phyloP scores from a whole-genome alignment of 441 rosid species.

The Lagerstroemia fauriei region DNA sequence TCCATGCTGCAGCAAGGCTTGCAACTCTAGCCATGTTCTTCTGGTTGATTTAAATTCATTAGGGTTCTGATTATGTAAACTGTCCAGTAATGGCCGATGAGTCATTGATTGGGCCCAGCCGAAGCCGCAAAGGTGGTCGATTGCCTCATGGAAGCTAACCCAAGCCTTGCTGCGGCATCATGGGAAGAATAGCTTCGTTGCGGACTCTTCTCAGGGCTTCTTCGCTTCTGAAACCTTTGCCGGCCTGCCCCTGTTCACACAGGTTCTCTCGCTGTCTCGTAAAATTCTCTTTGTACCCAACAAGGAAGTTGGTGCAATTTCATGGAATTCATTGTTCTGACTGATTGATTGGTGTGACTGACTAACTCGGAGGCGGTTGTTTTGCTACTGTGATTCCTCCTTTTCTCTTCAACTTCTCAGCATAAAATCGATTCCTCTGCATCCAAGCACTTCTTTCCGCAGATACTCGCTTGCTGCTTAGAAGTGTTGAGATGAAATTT shows the following conservation, averaged over 20 bases:
- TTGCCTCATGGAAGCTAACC: not conserved
- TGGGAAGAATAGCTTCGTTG: conserved; percentile 15
- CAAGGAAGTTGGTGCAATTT: not conserved
- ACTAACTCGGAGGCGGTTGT: not conserved
- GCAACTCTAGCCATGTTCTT: no score
- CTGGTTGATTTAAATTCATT: no score
- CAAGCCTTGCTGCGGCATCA: not conserved
- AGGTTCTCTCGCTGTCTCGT: not conserved
- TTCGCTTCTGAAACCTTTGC: conserved; percentile 20
- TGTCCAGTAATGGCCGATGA: no score
- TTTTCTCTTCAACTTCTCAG: not conserved
- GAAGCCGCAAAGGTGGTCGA: conserved; percentile 25
- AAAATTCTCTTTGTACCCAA: not conserved
- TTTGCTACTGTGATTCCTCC: not conserved
- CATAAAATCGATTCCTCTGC: not conserved
- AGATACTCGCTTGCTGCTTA: not conserved
- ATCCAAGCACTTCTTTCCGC: not conserved
- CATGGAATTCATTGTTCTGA: not conserved
- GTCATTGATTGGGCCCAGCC: no score
- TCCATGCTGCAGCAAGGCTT: no score
- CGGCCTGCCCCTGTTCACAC: conserved; percentile 11
- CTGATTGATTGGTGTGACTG: not conserved
- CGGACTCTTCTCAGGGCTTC: conserved; percentile 25
- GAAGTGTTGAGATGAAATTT: not conserved
- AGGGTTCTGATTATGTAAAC: no score